Base-by-base conservation (phyloP, 768 basidiomycete genomes). In the Russula ochroleuca region DNA sequence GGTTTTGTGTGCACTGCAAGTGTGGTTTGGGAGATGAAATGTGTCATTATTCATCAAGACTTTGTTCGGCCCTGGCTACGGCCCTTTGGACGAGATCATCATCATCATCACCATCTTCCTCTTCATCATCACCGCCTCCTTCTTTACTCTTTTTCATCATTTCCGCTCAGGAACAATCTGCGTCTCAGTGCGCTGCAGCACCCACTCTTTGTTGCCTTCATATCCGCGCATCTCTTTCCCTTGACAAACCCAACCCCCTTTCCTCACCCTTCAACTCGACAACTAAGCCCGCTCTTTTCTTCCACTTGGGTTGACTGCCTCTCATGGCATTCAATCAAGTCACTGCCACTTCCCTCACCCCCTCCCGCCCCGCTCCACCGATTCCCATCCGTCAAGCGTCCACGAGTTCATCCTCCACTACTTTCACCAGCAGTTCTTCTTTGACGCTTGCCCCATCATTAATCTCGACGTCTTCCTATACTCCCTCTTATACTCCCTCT, bases 351-450 rank as follows among this genome's bases (percentile, higher is more conserved):
- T 87, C 87, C 57, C 76, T 92, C 64, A 90, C 87, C 0, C 90
- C 90, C 58, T 84, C 87, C 41, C 81, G 90, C 45, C 89, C 91
- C 58, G 89, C 90, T 5, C 90, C 90, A 15, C 84, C 83, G 58
- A 87, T 84, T 3, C 89, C 89, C 2, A 70, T 78, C 28, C 79
- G 84, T 28, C 79, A 80, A 75, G 72, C 19, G 71, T 75, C 0
- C 81, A 85, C 13, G 68, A 76, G 71, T 77, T 75, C 66, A 71
- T 79, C 14, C 78, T 86, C 55, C 72, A 57, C 78, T n/a, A 76
- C 71, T 62, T 79, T 83, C 35, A 84, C 84, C 47, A 88, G 87
- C 74, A 82, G 78, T 68, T 71, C 83, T 1, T 82, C 86, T 1
- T 85, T 85, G 69, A 78, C 83, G 4, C 77, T 83, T 70, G 75